Conservation (phyloP, 371 early-diverging fungal species). For the Blakeslea trispora region DNA sequence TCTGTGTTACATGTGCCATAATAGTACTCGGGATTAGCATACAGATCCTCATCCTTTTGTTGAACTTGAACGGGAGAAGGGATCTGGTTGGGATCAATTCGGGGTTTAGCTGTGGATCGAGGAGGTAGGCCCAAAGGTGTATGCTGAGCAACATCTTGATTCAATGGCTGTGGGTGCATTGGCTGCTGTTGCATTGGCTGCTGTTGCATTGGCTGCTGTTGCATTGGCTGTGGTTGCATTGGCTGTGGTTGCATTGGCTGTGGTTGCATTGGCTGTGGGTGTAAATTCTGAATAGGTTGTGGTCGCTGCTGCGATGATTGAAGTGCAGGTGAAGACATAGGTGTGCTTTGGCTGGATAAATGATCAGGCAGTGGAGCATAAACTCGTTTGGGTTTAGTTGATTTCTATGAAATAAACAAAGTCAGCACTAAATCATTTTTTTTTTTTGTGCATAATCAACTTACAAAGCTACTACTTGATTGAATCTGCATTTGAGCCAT, state of each 20-base stretch:
- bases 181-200: conserved; percentile 13
- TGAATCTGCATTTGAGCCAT: too few species aligned
- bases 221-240: conserved; percentile 5
- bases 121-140: conserved; percentile 26
- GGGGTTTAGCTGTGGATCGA: conserved; percentile 48
- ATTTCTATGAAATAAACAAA: conserved; percentile 9
- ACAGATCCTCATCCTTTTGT: conserved; percentile 70
- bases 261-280: background rate
- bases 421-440: background rate
- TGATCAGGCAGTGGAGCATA: conserved; percentile 28
- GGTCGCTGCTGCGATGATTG: background rate
- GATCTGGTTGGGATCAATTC: conserved; percentile 93
- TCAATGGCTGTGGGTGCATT: conserved; percentile 1
- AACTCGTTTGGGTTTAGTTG: conserved; percentile 34
- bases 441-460: too few species aligned
- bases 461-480: too few species aligned
- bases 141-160: conserved; percentile 5
- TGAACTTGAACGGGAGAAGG: conserved; percentile 90
- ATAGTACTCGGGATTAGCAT: conserved; percentile 46
- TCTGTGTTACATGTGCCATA: conserved; percentile 73
- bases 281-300: conserved; percentile 9
- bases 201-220: conserved; percentile 4
- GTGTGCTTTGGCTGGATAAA: background rate
- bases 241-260: conserved; percentile 17
- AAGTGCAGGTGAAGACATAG: conserved; percentile 14